Conservation (phyloP, 1,284 basidiomycete species). For the Phylloporus sp. region DNA sequence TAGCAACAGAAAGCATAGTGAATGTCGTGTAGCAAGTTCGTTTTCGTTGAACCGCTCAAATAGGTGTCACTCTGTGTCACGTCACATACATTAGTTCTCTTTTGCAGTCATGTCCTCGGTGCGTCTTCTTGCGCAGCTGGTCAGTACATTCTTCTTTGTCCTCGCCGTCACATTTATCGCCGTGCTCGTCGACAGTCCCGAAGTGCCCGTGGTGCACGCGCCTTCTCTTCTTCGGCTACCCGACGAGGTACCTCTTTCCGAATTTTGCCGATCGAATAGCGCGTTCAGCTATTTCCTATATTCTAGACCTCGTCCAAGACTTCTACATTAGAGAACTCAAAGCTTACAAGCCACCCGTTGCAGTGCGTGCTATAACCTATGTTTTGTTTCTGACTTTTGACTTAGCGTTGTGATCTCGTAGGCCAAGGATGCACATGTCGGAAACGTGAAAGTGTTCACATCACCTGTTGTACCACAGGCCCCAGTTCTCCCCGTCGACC, state of each 20-base stretch:
- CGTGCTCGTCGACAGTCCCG: slow-evolving; percentile 20
- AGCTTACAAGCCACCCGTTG: slow-evolving; percentile 75
- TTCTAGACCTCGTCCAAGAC: slow-evolving; percentile 90
- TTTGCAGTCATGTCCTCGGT: slow-evolving; percentile 37
- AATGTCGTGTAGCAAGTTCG: background rate
- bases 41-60: too few species aligned
- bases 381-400: background rate
- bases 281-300: background rate
- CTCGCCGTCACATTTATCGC: slow-evolving; percentile 15
- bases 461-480: slow-evolving; percentile 69
- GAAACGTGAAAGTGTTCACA: slow-evolving; percentile 75
- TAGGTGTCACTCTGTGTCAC: slow-evolving; percentile 33
- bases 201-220: slow-evolving; percentile 27
- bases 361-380: slow-evolving; percentile 46
- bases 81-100: slow-evolving; percentile 30
- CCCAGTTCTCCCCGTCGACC: slow-evolving; percentile 75
- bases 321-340: slow-evolving; percentile 91
- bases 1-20: slow-evolving; percentile 53
- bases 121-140: slow-evolving; percentile 32
- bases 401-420: slow-evolving; percentile 38
- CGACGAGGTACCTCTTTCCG: slow-evolving; percentile 36
- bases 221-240: slow-evolving; percentile 31
- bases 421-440: slow-evolving; percentile 86
- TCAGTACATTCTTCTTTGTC: slow-evolving; percentile 19
- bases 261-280: slow-evolving; percentile 29